Conservation (phyloP, 495 filamentous ascomycete species). For the Monascus purpureus region DNA sequence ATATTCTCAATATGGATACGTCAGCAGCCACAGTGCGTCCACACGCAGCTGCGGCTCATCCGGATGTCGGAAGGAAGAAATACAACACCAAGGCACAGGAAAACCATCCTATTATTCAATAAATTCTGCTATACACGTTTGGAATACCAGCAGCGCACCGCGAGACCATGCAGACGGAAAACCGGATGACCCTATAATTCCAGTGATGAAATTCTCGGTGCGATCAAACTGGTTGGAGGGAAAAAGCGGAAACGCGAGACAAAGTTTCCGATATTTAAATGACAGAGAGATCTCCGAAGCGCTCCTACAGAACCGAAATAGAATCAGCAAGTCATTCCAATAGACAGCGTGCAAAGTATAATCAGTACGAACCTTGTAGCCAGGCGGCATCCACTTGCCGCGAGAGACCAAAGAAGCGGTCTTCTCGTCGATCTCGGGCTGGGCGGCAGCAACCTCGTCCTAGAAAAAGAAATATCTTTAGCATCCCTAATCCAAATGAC, state of each 20-base stretch:
- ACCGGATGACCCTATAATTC: conserved; percentile 17
- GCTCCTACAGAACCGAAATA: conserved; percentile 50
- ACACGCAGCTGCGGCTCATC: too few species aligned
- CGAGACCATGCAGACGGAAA: conserved; percentile 9
- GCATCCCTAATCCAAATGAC: conserved; percentile 17
- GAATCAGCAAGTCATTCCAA: background rate
- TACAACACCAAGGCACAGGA: too few species aligned
- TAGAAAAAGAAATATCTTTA: conserved; percentile 17
- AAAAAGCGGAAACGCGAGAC: conserved; percentile 13
- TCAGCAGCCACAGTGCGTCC: too few species aligned
- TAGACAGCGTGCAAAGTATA: background rate
- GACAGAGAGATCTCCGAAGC: conserved; percentile 90
- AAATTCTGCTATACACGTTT: conserved; percentile 31
- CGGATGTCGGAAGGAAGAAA: too few species aligned
- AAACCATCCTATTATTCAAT: conserved; percentile 25
- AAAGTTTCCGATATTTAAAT: conserved; percentile 44
- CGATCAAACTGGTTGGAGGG: conserved; percentile 22
- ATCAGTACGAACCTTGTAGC: conserved; percentile 76
- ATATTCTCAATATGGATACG: too few species aligned
- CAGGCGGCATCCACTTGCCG: conserved; percentile 92
- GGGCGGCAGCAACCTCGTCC: conserved; percentile 88
- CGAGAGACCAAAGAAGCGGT: conserved; percentile 83
- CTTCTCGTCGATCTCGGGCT: conserved; percentile 92
- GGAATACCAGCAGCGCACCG: conserved; percentile 14
- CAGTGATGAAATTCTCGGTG: conserved; percentile 23